phyloP scores from a whole-genome alignment of 2,329 filamentous ascomycete species.

The Trichophyton verrucosum region DNA sequence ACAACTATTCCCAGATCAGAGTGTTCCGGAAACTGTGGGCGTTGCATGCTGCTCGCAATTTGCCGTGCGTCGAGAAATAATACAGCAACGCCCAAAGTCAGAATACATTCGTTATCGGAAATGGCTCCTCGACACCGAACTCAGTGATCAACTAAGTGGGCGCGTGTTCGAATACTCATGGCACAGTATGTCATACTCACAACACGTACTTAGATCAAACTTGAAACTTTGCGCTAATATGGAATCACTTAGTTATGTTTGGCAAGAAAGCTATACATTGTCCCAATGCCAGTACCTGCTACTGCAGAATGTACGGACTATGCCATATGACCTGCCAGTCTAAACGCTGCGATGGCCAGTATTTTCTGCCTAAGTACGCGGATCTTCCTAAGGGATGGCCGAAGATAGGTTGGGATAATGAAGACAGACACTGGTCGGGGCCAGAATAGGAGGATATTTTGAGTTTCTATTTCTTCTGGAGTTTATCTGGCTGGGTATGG shows the following conservation, averaged over 20 bases:
- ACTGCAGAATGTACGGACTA: conserved; percentile 55
- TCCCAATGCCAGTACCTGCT: conserved; percentile 49
- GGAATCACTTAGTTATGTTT: conserved; percentile 11
- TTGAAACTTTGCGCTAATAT: neutral
- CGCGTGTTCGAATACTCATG: conserved; percentile 54
- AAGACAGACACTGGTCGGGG: conserved; percentile 11
- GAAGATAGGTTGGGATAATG: conserved; percentile 39
- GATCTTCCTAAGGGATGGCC: conserved; percentile 52
- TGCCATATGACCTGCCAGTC: conserved; percentile 36
- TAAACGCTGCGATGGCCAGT: conserved; percentile 42
- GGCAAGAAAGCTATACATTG: conserved; percentile 48
- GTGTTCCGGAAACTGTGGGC: conserved; percentile 40
- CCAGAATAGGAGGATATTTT: neutral
- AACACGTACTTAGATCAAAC: neutral
- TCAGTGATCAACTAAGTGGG: conserved; percentile 45
- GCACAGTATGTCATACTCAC: conserved; percentile 27
- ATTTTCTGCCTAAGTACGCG: conserved; percentile 46
- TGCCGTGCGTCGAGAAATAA: conserved; percentile 46
- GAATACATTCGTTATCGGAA: conserved; percentile 47
- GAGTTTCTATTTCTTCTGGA: neutral
- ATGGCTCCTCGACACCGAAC: conserved; percentile 46
- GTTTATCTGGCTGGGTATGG: neutral
- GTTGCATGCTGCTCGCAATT: conserved; percentile 56
- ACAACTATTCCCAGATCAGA: conserved; percentile 35
- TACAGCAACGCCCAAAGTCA: conserved; percentile 40